Evolutionary conservation across 2,329 filamentous ascomycete species (phyloP), one percentile per base, ranked within the genome.

Genomic region (Phaeosphaeria sp.): DNA sequence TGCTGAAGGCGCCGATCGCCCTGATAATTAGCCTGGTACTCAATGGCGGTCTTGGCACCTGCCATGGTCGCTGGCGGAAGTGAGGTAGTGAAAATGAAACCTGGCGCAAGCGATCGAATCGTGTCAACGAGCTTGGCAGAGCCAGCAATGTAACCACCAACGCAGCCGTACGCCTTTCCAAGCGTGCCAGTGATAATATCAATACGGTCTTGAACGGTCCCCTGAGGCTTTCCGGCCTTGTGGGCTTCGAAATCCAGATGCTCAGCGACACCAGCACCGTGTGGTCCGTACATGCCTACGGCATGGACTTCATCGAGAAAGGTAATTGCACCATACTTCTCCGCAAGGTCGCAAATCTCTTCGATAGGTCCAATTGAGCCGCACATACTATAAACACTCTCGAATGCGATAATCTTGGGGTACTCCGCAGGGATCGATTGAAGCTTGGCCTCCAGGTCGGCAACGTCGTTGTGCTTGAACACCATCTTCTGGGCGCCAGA

Each of bases 361-460:
- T 93, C 92, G 68, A 99, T 99, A 0, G 95, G 95, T 0, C 93
- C 95, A 75, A 99, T 92, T 17, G 93, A 97, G 62, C 95, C 95
- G 75, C 95, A 99, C 95, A 99, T 99, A 82, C 93, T 97, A 82
- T 99, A 99, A 3, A 99, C 95, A 27, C 93, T 97, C 81, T 99
- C 95, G 65, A 98, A 99, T 2, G 95, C 95, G 65, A 99, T 99
- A 66, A 99, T 97, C 83, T 99, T 99, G 56, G 95, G 95, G 36
- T 91, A 87, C 59, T 95, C 85, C 0, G 90, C 81, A 0, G 94
- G 93, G 43, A 99, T 85, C 13, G 93, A 90, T 2, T 93, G 93
- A 65, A 99, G 84, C 80, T 99, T 98, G 50, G 87, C 87, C 82
- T 99, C 95, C 17, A 99, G 83, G 71, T 99, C 95, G 43, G 85